Percentiles rank a stretch among this genome's conserved stretches.
phyloP scores from a whole-genome alignment of 176 grass and related monocot genomes.

The Puya raimondii region DNA sequence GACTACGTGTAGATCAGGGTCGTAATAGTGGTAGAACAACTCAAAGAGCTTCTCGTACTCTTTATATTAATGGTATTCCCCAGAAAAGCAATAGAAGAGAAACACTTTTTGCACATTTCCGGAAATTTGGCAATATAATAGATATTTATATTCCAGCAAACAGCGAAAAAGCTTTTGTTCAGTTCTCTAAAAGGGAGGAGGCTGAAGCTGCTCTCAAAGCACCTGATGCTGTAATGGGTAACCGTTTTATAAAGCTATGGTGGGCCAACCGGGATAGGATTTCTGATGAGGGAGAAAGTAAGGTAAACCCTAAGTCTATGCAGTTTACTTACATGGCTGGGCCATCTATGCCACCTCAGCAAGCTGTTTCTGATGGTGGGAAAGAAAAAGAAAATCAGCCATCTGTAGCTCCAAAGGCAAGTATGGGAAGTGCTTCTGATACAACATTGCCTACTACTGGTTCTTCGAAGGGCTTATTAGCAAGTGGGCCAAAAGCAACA shows the following conservation, averaged over 20 bases:
- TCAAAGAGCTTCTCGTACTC: conserved; percentile 88
- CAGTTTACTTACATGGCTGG: conserved; percentile 10
- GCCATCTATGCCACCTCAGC: conserved; percentile 23
- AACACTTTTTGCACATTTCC: conserved; percentile 70
- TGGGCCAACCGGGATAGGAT: conserved; percentile 96
- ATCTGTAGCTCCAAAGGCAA: conserved; percentile 40
- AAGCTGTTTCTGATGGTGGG: conserved; percentile 31
- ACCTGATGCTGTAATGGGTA: conserved; percentile 98
- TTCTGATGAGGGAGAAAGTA: conserved; percentile 37
- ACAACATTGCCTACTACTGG: conserved; percentile 20
- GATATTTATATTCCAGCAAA: conserved; percentile 88
- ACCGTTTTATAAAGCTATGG: conserved; percentile 95
- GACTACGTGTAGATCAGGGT: conserved; percentile 32
- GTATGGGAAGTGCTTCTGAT: conserved; percentile 41
- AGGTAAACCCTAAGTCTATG: conserved; percentile 17
- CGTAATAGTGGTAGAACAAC: conserved; percentile 35
- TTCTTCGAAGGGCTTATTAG: conserved; percentile 30
- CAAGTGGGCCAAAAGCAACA: conserved; percentile 35
- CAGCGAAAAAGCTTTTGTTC: conserved; percentile 92
- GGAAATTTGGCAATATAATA: conserved; percentile 83
- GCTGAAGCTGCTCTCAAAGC: conserved; percentile 88
- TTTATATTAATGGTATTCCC: conserved; percentile 89
- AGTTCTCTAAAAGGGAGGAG: conserved; percentile 91
- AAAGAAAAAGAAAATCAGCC: conserved; percentile 54
- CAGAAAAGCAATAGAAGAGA: conserved; percentile 64